Conservation (phyloP, 208 protist species). For the Leptomonas seymouri region DNA sequence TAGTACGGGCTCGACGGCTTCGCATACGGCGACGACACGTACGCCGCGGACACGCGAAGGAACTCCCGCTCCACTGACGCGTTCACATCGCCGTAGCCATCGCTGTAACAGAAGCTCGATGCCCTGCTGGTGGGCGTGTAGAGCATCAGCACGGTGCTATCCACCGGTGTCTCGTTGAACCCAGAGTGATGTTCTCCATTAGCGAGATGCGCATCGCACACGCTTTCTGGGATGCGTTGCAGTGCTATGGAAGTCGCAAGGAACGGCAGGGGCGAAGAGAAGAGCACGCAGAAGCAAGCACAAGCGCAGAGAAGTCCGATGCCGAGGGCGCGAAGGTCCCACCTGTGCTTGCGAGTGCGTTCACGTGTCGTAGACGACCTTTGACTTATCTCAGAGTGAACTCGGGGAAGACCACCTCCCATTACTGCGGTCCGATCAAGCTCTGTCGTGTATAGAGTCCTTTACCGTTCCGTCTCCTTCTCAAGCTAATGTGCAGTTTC, state of each 20-base stretch:
- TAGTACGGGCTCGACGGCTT: constrained; percentile 29
- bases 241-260: neutral
- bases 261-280: neutral
- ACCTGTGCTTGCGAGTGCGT: neutral
- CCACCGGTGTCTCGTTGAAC: constrained; percentile 23
- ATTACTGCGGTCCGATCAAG: neutral
- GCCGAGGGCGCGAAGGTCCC: neutral
- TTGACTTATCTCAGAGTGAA: neutral
- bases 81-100: neutral
- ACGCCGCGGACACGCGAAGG: constrained; percentile 32
- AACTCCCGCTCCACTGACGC: constrained; percentile 28
- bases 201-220: neutral
- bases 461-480: neutral
- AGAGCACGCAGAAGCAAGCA: neutral
- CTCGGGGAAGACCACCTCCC: neutral
- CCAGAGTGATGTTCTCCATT: constrained; percentile 2
- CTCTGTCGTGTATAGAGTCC: neutral
- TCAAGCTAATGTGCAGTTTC: too few species aligned
- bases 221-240: neutral
- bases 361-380: neutral
- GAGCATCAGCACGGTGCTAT: constrained; percentile 44
- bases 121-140: constrained; percentile 13
- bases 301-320: constrained; percentile 1
- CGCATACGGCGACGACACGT: constrained; percentile 33
- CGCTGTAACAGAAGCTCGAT: constrained; percentile 27